These are phyloP conservation scores for Corymbia maculata DNA, from an alignment of 345 rosid genomes.

Conservation along the genomic window DNA sequence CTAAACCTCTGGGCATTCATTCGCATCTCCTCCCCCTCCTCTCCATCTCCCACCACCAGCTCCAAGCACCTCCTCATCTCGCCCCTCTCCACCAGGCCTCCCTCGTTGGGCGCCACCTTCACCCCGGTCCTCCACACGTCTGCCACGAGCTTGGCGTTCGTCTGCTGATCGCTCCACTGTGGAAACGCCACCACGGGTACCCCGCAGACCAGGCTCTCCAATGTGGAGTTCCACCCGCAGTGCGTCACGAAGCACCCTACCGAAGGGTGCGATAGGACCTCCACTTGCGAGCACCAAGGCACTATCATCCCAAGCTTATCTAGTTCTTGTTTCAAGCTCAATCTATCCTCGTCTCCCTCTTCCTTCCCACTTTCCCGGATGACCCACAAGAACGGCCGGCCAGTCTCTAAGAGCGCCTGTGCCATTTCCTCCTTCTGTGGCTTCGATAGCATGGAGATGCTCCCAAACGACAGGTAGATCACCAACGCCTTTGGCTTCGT, in stretches of 20 bases:
- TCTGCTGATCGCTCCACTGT: constrained; percentile 16
- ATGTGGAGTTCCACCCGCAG: constrained; percentile 33
- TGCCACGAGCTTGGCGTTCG: constrained; percentile 19
- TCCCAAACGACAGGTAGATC: not conserved
- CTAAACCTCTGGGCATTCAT: too few species aligned
- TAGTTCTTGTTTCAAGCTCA: not conserved
- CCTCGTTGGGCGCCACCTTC: not conserved
- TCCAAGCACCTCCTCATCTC: not conserved
- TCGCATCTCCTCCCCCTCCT: too few species aligned
- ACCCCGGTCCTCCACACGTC: constrained; percentile 20
- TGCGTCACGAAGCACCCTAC: constrained; percentile 23
- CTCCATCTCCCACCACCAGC: too few species aligned
- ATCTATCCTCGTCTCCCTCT: not conserved
- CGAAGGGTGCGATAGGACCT: constrained; percentile 19
- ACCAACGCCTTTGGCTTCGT: not conserved
- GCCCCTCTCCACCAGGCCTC: not conserved
- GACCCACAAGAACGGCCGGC: not conserved
- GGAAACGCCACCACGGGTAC: constrained; percentile 22
- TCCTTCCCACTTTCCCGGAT: constrained; percentile 2
- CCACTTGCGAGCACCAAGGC: constrained; percentile 30
- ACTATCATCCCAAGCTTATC: constrained; percentile 9
- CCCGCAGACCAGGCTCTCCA: constrained; percentile 20
- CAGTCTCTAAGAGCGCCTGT: not conserved
- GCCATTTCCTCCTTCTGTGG: not conserved
- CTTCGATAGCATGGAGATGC: not conserved